A percentile compares a stretch with the other conserved stretches of the same genome.
These are phyloP conservation scores for Spathaspora sp. DNA, from an alignment of 1,139 yeast genomes.

Conservation along the genomic window DNA sequence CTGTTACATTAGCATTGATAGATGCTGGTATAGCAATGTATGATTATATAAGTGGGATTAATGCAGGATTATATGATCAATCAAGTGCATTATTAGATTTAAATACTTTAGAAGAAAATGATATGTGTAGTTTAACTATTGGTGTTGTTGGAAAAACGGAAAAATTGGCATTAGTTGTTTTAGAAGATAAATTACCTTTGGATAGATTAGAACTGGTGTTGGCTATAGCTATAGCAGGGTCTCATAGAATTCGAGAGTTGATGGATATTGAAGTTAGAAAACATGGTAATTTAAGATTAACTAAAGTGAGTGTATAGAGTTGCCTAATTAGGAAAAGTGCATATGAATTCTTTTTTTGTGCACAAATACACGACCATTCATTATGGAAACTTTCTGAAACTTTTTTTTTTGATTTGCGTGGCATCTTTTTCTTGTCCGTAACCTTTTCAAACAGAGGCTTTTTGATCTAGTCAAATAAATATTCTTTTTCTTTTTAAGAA, in stretches of 20 bases:
- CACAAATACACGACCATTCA: neutral
- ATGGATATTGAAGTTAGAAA: slow-evolving; percentile 84
- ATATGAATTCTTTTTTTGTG: neutral
- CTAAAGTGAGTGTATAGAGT: slow-evolving; percentile 19
- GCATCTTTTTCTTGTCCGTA: neutral
- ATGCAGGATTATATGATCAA: slow-evolving; percentile 77
- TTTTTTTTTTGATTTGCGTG: slow-evolving; percentile 1
- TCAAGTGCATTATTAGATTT: slow-evolving; percentile 73
- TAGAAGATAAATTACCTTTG: slow-evolving; percentile 84
- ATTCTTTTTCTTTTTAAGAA: neutral
- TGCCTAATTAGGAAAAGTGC: neutral
- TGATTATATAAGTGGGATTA: slow-evolving; percentile 80
- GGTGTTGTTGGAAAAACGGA: slow-evolving; percentile 85
- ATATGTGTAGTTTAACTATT: slow-evolving; percentile 75
- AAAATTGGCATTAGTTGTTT: slow-evolving; percentile 68
- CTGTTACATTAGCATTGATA: slow-evolving; percentile 84
- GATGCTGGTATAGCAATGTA: slow-evolving; percentile 97
- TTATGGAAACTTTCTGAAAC: neutral
- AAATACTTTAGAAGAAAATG: slow-evolving; percentile 78
- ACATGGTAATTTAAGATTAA: slow-evolving; percentile 55
- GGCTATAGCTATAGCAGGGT: slow-evolving; percentile 89
- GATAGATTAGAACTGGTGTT: slow-evolving; percentile 76
- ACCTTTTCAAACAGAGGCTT: too few species aligned
- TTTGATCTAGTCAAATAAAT: too few species aligned
- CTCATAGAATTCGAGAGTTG: slow-evolving; percentile 74